phyloP scores from a whole-genome alignment of 257 asterid genomes.

The Avicennia marina region DNA sequence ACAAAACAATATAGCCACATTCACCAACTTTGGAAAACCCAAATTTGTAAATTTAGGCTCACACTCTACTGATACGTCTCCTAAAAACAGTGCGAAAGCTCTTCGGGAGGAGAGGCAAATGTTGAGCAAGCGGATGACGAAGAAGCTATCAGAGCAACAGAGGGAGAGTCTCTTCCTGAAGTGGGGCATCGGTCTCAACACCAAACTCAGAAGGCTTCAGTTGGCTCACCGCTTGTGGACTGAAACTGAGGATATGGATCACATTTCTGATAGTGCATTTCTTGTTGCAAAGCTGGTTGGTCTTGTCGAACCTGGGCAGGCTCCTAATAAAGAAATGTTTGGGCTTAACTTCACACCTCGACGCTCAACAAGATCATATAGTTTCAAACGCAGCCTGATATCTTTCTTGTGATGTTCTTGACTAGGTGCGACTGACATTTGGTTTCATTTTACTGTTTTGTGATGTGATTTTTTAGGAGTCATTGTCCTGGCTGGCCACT shows the following conservation, averaged over 20 bases:
- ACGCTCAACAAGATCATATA: slow-evolving; percentile 36
- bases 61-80: slow-evolving; percentile 1
- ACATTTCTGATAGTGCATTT: slow-evolving; percentile 65
- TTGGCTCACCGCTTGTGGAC: slow-evolving; percentile 70
- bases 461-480: background rate
- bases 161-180: slow-evolving; percentile 67
- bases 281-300: slow-evolving; percentile 71
- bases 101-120: slow-evolving; percentile 67
- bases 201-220: slow-evolving; percentile 71
- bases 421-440: too few species aligned
- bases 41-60: background rate
- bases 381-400: slow-evolving; percentile 57
- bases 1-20: background rate
- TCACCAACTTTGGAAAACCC: background rate
- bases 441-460: background rate
- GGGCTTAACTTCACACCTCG: slow-evolving; percentile 77
- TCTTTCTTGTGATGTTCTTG: slow-evolving; percentile 38
- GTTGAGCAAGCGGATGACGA: slow-evolving; percentile 68
- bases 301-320: slow-evolving; percentile 46
- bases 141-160: slow-evolving; percentile 71
- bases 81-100: slow-evolving; percentile 52
- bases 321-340: slow-evolving; percentile 80
- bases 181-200: slow-evolving; percentile 67
- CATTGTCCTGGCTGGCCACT: too few species aligned
- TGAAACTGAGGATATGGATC: slow-evolving; percentile 60